Evolutionary conservation across 441 rosid genomes (phyloP).

Genomic region (Euphorbia schlechtendalii): DNA sequence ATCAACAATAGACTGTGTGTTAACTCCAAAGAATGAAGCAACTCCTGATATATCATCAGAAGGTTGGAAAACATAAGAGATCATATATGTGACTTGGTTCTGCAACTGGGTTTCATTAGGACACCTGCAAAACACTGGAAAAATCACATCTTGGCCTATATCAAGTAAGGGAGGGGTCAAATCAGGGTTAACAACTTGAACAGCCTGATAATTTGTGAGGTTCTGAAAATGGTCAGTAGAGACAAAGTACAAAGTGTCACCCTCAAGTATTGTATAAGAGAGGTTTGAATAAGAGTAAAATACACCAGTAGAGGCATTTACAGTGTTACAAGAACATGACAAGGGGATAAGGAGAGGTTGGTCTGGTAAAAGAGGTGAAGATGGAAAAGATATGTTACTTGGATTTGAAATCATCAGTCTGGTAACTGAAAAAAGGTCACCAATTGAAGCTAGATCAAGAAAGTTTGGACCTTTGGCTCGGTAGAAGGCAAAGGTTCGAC

Average conservation of each 20-base stretch:
- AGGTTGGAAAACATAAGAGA: slow-evolving; percentile 60
- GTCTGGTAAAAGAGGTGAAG: slow-evolving; percentile 33
- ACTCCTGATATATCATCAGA: slow-evolving; percentile 43
- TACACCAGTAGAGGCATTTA: slow-evolving; percentile 17
- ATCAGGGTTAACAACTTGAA: slow-evolving; percentile 47
- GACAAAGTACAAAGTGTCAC: slow-evolving; percentile 35
- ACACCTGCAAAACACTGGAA: slow-evolving; percentile 63
- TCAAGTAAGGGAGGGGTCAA: slow-evolving; percentile 34
- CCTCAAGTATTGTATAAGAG: slow-evolving; percentile 31
- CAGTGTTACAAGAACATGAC: slow-evolving; percentile 45
- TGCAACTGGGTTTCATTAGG: slow-evolving; percentile 34
- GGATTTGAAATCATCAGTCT: slow-evolving; percentile 54
- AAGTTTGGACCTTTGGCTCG: slow-evolving; percentile 34
- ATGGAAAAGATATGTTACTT: slow-evolving; percentile 48
- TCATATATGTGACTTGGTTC: slow-evolving; percentile 28
- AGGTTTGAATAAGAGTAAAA: slow-evolving; percentile 50
- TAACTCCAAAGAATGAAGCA: slow-evolving; percentile 43
- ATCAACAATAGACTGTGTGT: slow-evolving; percentile 28
- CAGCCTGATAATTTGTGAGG: slow-evolving; percentile 60
- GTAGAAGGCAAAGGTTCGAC: slow-evolving; percentile 52
- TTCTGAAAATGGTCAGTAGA: slow-evolving; percentile 36
- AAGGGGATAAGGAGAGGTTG: slow-evolving; percentile 55
- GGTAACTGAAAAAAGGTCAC: slow-evolving; percentile 52
- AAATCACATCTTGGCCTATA: slow-evolving; percentile 29
- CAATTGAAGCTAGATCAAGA: slow-evolving; percentile 52